Evolutionary conservation across 768 basidiomycete genomes (phyloP), one percentile per base, ranked within the genome.

Genomic region (Podaxis sp.): DNA sequence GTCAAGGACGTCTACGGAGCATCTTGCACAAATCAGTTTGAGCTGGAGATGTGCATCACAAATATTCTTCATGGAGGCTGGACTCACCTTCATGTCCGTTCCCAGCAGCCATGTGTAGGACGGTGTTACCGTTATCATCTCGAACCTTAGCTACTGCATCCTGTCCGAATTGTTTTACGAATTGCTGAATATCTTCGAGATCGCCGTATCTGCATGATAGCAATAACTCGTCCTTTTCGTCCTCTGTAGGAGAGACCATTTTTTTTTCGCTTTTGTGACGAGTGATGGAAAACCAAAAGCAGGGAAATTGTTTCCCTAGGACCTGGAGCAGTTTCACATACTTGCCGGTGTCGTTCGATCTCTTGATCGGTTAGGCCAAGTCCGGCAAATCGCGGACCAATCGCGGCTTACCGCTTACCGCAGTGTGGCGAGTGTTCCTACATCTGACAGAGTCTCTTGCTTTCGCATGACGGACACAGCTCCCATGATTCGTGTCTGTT

Each of bases 121-220:
- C 76, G 2, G 83, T 86, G 77, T 94, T 97, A 41, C 84, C 88
- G 70, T 90, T 84, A 47, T 88, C 88, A 75, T 96, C 95, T 46
- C 79, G 82, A 12, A 86, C 74, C 40, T 72, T 70, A 41, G 74
- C 73, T 12, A 93, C 75, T 0, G 81, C 61, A 4, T 75, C 75
- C 1, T 75, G 61, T 9, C 90, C 87, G 71, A 86, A 89, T 40
- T 78, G 75, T 22, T 80, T 72, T 27, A 91, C 76, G 65, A 91
- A 96, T 2, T 77, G 76, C 50, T 87, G 79, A 41, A 94, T 79
- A 66, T 95, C 92, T 52, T 90, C 85, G 59, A 93, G 75, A 66
- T 96, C 94, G 43, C 95, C 95, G 73, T 94, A 96, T 72, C 95
- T 85, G 72, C 90, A 90, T 22, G 90, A 82, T 4, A 96, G 85